phyloP scores from a whole-genome alignment of 495 filamentous ascomycete genomes.

The Trichocladium uniseriatum region DNA sequence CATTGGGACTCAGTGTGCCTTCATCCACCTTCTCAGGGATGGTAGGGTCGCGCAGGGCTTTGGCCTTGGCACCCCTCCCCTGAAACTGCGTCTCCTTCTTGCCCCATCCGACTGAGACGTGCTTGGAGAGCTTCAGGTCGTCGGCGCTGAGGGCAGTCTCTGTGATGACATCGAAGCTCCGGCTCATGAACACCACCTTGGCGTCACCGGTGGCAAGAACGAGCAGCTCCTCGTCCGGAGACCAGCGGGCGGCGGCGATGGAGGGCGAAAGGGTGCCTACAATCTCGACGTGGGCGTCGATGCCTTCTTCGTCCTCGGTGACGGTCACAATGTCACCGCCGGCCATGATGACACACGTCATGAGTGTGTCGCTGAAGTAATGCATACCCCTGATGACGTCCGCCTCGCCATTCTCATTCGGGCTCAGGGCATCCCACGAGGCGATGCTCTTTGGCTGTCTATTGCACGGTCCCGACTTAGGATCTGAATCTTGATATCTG shows the following conservation, averaged over 20 bases:
- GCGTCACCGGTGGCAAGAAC: slow-evolving; percentile 68
- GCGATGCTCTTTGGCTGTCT: slow-evolving; percentile 46
- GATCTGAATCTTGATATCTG: background rate
- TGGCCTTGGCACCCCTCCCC: slow-evolving; percentile 84
- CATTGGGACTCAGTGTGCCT: slow-evolving; percentile 60
- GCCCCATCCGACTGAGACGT: slow-evolving; percentile 97
- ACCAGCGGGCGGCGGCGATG: slow-evolving; percentile 85
- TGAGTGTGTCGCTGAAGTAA: slow-evolving; percentile 69
- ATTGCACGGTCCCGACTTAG: background rate
- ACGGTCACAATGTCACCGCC: slow-evolving; percentile 86
- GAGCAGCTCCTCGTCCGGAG: slow-evolving; percentile 86
- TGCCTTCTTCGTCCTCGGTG: slow-evolving; percentile 54
- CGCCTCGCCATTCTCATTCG: slow-evolving; percentile 54
- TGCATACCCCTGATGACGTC: slow-evolving; percentile 71
- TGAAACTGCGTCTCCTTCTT: slow-evolving; percentile 98
- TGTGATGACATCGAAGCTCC: slow-evolving; percentile 74
- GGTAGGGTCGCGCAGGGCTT: slow-evolving; percentile 83
- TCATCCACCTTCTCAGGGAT: slow-evolving; percentile 89
- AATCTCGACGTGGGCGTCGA: slow-evolving; percentile 70
- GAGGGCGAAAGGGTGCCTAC: slow-evolving; percentile 87
- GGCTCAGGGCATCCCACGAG: slow-evolving; percentile 77
- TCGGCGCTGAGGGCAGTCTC: slow-evolving; percentile 60
- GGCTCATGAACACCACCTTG: slow-evolving; percentile 86
- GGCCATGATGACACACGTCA: slow-evolving; percentile 72
- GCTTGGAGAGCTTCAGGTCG: slow-evolving; percentile 79